These are phyloP conservation scores for Suillus occidentalis DNA, from an alignment of 768 basidiomycete genomes.

Conservation along the genomic window DNA sequence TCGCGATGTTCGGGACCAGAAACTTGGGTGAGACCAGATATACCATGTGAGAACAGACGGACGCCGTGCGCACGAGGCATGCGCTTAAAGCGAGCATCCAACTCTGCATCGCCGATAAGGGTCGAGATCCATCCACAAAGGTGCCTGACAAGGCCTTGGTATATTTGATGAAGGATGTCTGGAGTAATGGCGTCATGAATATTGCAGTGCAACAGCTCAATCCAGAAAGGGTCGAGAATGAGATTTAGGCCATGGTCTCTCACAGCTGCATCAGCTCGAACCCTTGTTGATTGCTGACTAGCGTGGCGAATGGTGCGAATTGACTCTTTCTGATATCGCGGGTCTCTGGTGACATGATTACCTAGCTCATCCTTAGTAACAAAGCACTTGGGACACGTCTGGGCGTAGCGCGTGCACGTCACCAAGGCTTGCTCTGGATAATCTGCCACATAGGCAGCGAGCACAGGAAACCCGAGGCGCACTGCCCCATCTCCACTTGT, in stretches of 20 bases:
- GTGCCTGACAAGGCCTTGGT: conserved; percentile 38
- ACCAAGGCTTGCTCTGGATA: no score
- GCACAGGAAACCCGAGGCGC: no score
- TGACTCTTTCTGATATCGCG: no score
- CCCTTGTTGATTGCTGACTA: background rate
- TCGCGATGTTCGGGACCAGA: background rate
- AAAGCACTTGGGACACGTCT: no score
- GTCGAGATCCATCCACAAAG: conserved; percentile 26
- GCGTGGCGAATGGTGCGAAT: background rate
- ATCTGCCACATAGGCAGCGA: no score
- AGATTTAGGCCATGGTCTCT: background rate
- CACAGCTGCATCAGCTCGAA: background rate
- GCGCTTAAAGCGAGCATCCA: background rate
- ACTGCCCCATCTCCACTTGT: no score
- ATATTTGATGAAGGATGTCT: conserved; percentile 37
- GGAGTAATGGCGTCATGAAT: conserved; percentile 28
- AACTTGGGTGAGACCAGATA: background rate
- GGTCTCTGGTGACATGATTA: no score
- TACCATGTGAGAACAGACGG: background rate
- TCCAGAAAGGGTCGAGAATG: conserved; percentile 20
- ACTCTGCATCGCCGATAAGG: background rate
- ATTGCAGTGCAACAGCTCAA: conserved; percentile 28
- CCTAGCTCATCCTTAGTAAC: no score
- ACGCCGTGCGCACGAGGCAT: background rate
- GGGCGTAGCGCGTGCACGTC: no score